A percentile compares a stretch with the other conserved stretches of the same genome.
Evolutionary conservation across 495 filamentous ascomycete genomes (phyloP).

Genomic region (Penicillium chermesinum): DNA sequence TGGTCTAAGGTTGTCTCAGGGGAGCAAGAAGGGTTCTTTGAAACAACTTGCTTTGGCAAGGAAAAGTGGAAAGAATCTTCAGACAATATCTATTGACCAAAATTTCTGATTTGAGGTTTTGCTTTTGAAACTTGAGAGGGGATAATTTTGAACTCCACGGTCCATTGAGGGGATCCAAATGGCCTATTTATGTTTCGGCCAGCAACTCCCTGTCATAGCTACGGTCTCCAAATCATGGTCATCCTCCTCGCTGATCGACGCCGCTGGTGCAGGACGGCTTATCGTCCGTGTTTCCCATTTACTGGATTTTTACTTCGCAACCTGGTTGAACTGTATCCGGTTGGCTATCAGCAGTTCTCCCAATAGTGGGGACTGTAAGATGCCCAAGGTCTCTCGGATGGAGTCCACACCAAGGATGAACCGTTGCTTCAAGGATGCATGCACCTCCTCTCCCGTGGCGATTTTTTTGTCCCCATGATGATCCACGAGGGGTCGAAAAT

Average conservation of each 20-base stretch:
- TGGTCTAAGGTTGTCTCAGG: conserved; percentile 14
- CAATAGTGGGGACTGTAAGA: conserved; percentile 36
- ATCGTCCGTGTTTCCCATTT: conserved; percentile 31
- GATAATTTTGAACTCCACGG: conserved; percentile 27
- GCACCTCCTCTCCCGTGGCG: conserved; percentile 37
- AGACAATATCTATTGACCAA: conserved; percentile 22
- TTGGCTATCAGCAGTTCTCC: conserved; percentile 32
- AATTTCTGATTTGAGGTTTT: conserved; percentile 14
- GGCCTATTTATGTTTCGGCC: conserved; percentile 46
- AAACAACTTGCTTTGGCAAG: conserved; percentile 22
- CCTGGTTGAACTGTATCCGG: conserved; percentile 28
- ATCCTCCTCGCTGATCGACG: conserved; percentile 32
- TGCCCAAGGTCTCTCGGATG: conserved; percentile 32
- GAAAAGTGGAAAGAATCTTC: conserved; percentile 14
- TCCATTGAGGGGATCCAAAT: conserved; percentile 26
- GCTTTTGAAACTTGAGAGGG: conserved; percentile 31
- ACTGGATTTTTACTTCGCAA: conserved; percentile 28
- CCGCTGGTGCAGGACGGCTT: conserved; percentile 36
- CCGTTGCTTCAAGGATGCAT: conserved; percentile 41
- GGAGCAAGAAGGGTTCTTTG: conserved; percentile 12
- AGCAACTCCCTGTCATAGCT: conserved; percentile 25
- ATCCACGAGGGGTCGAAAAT: conserved; percentile 36
- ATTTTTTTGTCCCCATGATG: conserved; percentile 22
- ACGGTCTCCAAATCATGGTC: conserved; percentile 19
- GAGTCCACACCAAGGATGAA: conserved; percentile 30